These are phyloP conservation scores for Hyphopichia burtonii DNA, from an alignment of 1,139 yeast species.

Conservation along the genomic window DNA sequence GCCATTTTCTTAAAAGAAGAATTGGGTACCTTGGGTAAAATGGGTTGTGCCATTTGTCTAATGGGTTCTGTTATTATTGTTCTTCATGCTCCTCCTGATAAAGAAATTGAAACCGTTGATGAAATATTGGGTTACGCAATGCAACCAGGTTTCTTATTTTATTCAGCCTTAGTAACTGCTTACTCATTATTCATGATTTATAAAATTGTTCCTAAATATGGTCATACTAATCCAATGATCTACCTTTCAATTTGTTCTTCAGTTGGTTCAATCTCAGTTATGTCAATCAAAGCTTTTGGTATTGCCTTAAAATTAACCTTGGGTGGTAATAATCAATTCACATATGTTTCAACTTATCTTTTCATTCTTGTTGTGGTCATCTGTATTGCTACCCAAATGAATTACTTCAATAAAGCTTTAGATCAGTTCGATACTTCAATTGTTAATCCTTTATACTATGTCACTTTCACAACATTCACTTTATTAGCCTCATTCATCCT, in stretches of 20 bases:
- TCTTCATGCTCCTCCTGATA: conserved; percentile 91
- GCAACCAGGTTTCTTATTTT: conserved; percentile 75
- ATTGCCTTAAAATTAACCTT: conserved; percentile 85
- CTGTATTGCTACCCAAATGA: conserved; percentile 89
- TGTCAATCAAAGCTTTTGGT: conserved; percentile 92
- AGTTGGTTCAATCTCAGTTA: conserved; percentile 88
- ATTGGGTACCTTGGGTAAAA: conserved; percentile 83
- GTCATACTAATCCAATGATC: conserved; percentile 82
- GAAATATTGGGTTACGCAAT: conserved; percentile 81
- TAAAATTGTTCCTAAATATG: conserved; percentile 78
- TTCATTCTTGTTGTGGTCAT: conserved; percentile 76
- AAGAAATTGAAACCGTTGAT: conserved; percentile 84
- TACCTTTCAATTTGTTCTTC: conserved; percentile 86
- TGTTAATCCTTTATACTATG: conserved; percentile 88
- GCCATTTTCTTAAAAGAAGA: conserved; percentile 83
- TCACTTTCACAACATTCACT: conserved; percentile 88
- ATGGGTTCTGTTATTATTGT: conserved; percentile 90
- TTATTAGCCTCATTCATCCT: conserved; percentile 82
- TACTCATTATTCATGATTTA: conserved; percentile 81
- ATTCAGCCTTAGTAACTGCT: conserved; percentile 57
- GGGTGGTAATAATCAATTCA: conserved; percentile 86
- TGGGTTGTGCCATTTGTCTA: conserved; percentile 91
- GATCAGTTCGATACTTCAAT: conserved; percentile 93
- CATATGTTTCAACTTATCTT: conserved; percentile 79
- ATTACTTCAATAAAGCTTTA: conserved; percentile 87